Percentiles rank a stretch among this genome's conserved stretches.
These are phyloP conservation scores for Fusarium sp. DNA, from an alignment of 2,329 filamentous ascomycete genomes.

Conservation along the genomic window DNA sequence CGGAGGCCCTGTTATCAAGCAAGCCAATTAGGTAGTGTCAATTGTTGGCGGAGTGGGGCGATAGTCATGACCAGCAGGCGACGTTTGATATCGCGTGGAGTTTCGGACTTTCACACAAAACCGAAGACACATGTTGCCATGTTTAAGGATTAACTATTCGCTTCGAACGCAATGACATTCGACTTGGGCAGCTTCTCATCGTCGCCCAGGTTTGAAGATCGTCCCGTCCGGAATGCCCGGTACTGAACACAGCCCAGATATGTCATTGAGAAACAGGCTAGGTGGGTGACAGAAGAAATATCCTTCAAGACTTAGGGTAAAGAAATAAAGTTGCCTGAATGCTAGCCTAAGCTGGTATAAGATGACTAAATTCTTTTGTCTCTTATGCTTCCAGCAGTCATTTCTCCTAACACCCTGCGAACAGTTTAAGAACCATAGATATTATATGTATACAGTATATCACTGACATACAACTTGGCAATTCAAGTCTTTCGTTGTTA, in stretches of 20 bases:
- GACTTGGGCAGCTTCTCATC: neutral
- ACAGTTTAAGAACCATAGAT: no score
- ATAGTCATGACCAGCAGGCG: neutral
- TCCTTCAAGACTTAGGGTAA: no score
- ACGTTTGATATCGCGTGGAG: neutral
- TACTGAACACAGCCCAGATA: neutral
- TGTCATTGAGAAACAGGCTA: no score
- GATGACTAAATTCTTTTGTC: no score
- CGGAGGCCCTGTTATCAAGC: neutral
- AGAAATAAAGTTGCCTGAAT: no score
- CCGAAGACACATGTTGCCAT: neutral
- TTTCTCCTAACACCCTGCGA: no score
- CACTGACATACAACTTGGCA: neutral
- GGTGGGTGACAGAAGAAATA: no score
- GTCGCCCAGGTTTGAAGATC: neutral
- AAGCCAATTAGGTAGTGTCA: neutral
- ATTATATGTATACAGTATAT: neutral
- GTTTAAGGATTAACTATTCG: neutral
- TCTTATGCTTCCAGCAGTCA: no score
- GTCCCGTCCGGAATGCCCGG: neutral
- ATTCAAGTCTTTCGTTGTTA: accelerated
- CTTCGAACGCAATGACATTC: neutral
- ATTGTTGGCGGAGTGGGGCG: neutral
- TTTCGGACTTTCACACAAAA: neutral
- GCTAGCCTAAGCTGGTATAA: no score